phyloP scores from a whole-genome alignment of 2,329 filamentous ascomycete genomes.

The Botryotinia narcissicola region DNA sequence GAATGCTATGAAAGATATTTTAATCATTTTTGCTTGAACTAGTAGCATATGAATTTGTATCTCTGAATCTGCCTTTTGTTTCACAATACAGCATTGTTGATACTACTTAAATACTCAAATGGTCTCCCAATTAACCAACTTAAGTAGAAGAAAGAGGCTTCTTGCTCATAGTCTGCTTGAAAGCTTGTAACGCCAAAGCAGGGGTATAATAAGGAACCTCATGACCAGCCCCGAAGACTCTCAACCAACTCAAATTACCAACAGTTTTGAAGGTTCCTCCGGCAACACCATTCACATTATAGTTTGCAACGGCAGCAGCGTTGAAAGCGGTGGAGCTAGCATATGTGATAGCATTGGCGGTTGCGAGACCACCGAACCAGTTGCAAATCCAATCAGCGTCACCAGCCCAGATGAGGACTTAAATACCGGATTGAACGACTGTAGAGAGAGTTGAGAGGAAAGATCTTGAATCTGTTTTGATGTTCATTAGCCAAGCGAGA shows the following conservation, averaged over 20 bases:
- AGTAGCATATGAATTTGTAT: not conserved
- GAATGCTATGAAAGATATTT: not conserved
- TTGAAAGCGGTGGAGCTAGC: slow-evolving; percentile 43
- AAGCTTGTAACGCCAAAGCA: slow-evolving; percentile 45
- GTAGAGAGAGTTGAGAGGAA: slow-evolving; percentile 45
- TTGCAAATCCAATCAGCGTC: slow-evolving; percentile 60
- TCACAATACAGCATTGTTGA: not conserved
- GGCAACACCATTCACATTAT: slow-evolving; percentile 48
- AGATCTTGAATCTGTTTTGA: slow-evolving; percentile 41
- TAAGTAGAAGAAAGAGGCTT: slow-evolving; percentile 40
- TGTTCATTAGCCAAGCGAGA: not conserved
- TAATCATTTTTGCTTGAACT: not conserved
- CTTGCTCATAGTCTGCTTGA: slow-evolving; percentile 46
- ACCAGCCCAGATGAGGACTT: slow-evolving; percentile 50
- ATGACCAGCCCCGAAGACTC: slow-evolving; percentile 48
- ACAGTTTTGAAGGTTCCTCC: slow-evolving; percentile 51
- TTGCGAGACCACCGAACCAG: slow-evolving; percentile 51
- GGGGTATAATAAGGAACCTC: slow-evolving; percentile 41
- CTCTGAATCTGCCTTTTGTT: not conserved
- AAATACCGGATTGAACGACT: slow-evolving; percentile 49
- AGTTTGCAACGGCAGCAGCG: slow-evolving; percentile 41
- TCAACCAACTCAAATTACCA: slow-evolving; percentile 50
- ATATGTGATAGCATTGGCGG: slow-evolving; percentile 48
- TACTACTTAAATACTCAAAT: not conserved
- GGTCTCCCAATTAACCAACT: not conserved